These are phyloP conservation scores for Solanum megistacrolobum DNA, from an alignment of 257 asterid genomes.

Conservation along the genomic window DNA sequence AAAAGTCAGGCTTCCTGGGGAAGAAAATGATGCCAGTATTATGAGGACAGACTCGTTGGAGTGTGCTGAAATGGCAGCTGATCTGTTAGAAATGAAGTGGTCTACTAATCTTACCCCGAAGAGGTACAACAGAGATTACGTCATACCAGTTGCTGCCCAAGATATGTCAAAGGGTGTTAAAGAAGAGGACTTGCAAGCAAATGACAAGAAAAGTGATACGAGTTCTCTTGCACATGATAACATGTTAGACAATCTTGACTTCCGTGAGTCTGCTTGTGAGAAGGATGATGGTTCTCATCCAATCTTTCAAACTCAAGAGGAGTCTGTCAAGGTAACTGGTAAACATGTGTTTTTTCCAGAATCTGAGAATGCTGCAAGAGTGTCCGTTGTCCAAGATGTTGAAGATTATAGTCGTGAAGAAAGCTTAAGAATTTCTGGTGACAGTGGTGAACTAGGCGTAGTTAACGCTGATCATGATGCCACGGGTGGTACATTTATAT, in stretches of 20 bases:
- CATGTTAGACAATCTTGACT: neutral
- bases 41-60: conserved; percentile 50
- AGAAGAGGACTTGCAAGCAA: conserved; percentile 4
- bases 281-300: conserved; percentile 9
- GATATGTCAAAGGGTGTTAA: conserved; percentile 15
- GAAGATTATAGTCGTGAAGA: conserved; percentile 9
- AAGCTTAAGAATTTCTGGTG: conserved; percentile 8
- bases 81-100: conserved; percentile 92
- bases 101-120: conserved; percentile 63
- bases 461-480: conserved; percentile 10
- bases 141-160: conserved; percentile 15
- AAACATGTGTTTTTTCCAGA: conserved; percentile 16
- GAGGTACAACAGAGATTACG: conserved; percentile 14
- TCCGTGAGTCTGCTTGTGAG: neutral
- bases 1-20: conserved; percentile 14
- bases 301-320: conserved; percentile 12
- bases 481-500: conserved; percentile 5
- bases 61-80: conserved; percentile 90
- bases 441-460: conserved; percentile 3
- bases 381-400: conserved; percentile 2
- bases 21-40: conserved; percentile 14
- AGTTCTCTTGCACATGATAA: neutral
- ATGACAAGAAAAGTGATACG: neutral
- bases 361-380: conserved; percentile 10
- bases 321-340: conserved; percentile 10